Base-by-base conservation (phyloP, 2,329 filamentous ascomycete species). In the Colletotrichum orbiculare region DNA sequence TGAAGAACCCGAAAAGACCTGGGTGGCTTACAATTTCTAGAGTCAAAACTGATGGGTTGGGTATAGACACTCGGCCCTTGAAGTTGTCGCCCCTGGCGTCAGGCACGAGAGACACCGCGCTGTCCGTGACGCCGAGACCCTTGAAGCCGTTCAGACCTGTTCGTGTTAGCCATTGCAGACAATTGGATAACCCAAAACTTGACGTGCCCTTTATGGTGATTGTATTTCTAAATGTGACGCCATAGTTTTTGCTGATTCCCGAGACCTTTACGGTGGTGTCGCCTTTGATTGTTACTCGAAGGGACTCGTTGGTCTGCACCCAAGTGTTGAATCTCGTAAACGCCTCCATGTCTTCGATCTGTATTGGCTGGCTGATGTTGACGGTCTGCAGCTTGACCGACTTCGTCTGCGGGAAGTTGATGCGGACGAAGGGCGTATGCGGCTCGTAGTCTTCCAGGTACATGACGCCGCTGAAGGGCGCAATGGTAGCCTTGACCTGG, bases 41-140 rank as follows among this genome's bases (percentile, higher is more conserved):
- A n/a, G 83, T 87, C 72, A 90, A 82, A 55, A 86, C 76, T 2
- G 89, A 90, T 7, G 81, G 83, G 74, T 92, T 92, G 69, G 87
- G 88, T 54, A 92, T 88, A 61, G 79, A 79, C 62, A 84, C 83
- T 12, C 79, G 83, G 69, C 83, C 89, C 55, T 82, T 77, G 77
- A 92, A 89, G 78, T 91, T 92, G 72, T 83, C 81, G 67, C 80
- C 82, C 57, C 83, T 78, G 9, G 72, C 67, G 58, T 80, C 72
- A 12, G 71, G 62, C 35, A 73, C 69, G 17, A 82, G 70, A 39
- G 79, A 74, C 68, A 90, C 82, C 46, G 77, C 76, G 67, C 85
- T 81, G 45, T 86, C 77, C 57, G 76, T 79, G 63, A 89, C 83
- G 37, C 75, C 73, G 54, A 86, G 83, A 54, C 87, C 87, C 46